Evolutionary conservation across 1,284 basidiomycete genomes (phyloP).

Genomic region (Caloboletus firmus): DNA sequence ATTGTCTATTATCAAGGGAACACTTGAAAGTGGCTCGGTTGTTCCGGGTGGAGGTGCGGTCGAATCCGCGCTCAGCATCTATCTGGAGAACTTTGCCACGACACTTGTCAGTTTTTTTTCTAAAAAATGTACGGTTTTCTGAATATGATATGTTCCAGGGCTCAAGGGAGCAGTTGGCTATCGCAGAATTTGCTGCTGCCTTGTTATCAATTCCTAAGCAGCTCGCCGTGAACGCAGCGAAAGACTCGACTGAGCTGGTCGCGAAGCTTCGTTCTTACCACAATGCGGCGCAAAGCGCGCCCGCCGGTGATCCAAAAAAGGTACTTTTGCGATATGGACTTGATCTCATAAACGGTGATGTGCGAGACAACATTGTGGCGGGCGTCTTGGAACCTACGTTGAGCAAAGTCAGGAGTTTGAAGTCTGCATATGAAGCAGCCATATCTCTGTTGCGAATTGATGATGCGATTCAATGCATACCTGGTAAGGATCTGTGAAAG

Average conservation of each 20-base stretch:
- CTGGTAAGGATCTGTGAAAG: constrained; percentile 52
- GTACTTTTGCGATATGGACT: constrained; percentile 92
- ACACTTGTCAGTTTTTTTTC: constrained; percentile 69
- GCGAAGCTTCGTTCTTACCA: constrained; percentile 97
- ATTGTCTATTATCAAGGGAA: constrained; percentile 94
- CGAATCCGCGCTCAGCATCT: constrained; percentile 95
- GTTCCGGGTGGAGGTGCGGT: constrained; percentile 98
- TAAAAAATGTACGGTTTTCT: neutral
- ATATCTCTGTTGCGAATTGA: constrained; percentile 95
- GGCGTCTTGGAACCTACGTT: constrained; percentile 97
- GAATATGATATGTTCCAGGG: constrained; percentile 62
- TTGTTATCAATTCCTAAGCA: constrained; percentile 96
- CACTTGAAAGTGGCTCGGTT: constrained; percentile 92
- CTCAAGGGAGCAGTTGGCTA: constrained; percentile 96
- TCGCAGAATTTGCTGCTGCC: constrained; percentile 95
- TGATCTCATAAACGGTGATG: constrained; percentile 92
- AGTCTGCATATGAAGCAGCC: constrained; percentile 96
- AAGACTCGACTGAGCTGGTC: constrained; percentile 97
- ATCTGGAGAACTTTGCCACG: constrained; percentile 98
- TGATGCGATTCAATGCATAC: constrained; percentile 86
- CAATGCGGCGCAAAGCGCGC: constrained; percentile 93
- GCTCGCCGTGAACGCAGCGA: constrained; percentile 96
- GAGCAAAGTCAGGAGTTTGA: constrained; percentile 95
- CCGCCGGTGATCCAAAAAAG: constrained; percentile 92
- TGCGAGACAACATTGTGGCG: constrained; percentile 91